A percentile compares a stretch with the other conserved stretches of the same genome.
These are phyloP conservation scores for Colletotrichum spaethianum DNA, from an alignment of 2,329 filamentous ascomycete species.

Conservation along the genomic window DNA sequence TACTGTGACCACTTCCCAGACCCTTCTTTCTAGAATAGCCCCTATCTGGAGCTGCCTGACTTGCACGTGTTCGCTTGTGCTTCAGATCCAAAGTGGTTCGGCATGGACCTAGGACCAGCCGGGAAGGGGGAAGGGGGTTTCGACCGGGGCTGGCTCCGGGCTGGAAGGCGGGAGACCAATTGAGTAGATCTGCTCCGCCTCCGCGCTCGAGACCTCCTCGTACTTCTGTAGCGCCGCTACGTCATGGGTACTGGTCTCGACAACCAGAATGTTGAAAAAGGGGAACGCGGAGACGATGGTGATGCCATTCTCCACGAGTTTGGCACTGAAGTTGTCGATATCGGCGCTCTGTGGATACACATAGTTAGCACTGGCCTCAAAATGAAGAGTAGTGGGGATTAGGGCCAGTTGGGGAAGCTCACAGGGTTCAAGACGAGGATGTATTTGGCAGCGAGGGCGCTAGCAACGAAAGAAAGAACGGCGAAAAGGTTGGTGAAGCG, in stretches of 20 bases:
- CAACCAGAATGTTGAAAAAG: constrained; percentile 12
- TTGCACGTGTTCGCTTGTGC: background rate
- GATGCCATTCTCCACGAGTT: constrained; percentile 8
- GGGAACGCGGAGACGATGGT: background rate
- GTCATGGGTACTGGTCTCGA: constrained; percentile 24
- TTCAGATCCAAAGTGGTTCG: background rate
- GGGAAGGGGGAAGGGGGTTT: background rate
- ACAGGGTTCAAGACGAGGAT: constrained; percentile 30
- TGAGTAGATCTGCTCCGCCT: constrained; percentile 12
- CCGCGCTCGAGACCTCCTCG: constrained; percentile 18
- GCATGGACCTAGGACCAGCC: background rate
- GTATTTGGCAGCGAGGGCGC: constrained; percentile 17
- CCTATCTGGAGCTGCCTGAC: background rate
- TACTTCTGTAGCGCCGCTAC: background rate
- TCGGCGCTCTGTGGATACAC: background rate
- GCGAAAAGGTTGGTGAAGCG: background rate
- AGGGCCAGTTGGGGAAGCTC: background rate
- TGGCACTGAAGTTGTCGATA: constrained; percentile 19
- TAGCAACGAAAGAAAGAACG: background rate
- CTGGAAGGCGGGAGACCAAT: background rate
- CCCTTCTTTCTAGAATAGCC: too few species aligned
- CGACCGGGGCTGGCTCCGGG: background rate
- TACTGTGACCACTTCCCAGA: background rate
- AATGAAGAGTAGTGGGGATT: background rate
- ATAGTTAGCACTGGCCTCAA: background rate